Evolutionary conservation across 176 grass and related monocot species (phyloP).

Genomic region (Musa acuminata): DNA sequence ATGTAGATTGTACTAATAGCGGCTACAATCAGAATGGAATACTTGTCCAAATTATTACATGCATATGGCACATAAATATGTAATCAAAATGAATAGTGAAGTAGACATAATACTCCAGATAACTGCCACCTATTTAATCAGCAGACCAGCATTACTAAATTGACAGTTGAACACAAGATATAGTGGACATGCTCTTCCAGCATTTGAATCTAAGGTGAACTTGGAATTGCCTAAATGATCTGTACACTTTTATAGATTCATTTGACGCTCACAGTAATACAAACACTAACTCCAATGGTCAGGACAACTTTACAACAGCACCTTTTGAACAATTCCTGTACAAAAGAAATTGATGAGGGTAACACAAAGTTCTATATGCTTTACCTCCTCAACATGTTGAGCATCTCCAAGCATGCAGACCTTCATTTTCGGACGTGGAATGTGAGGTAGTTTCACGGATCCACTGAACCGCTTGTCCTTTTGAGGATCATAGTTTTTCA

Average conservation of each 20-base stretch:
- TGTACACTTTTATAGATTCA: too few relatives aligned
- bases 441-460: slow-evolving; percentile 1
- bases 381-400: slow-evolving; percentile 9
- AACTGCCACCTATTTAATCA: background rate
- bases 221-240: too few relatives aligned
- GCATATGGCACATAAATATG: too few relatives aligned
- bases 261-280: background rate
- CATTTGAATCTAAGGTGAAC: background rate
- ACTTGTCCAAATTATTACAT: too few relatives aligned
- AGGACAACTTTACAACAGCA: too few relatives aligned
- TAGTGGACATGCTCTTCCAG: background rate
- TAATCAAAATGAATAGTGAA: too few relatives aligned
- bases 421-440: slow-evolving; percentile 5
- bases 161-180: background rate
- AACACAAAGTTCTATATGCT: background rate
- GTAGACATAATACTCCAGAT: background rate
- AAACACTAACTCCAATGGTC: too few relatives aligned
- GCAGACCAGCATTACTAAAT: background rate
- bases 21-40: too few relatives aligned
- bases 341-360: background rate
- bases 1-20: too few relatives aligned
- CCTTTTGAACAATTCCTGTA: too few relatives aligned
- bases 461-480: background rate
- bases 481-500: background rate
- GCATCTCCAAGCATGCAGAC: slow-evolving; percentile 12